A percentile compares a stretch with the other conserved stretches of the same genome.
Conservation (phyloP, 768 basidiomycete genomes). For the Kwoniella sp. region DNA sequence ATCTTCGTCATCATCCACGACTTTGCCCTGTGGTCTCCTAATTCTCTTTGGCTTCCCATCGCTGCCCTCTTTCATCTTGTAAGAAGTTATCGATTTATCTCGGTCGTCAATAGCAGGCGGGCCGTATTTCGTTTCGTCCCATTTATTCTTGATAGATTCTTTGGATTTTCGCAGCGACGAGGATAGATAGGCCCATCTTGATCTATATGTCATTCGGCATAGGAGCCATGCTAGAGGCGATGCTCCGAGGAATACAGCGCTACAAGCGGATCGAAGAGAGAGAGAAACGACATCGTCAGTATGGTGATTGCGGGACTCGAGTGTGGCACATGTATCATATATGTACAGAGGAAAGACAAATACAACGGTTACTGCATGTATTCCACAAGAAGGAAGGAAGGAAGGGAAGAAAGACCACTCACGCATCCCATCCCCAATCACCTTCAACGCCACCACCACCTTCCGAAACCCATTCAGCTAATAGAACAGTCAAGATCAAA, state of each 20-base stretch:
- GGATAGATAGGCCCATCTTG: conserved; percentile 4
- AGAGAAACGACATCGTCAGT: too few species aligned
- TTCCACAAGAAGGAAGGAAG: too few species aligned
- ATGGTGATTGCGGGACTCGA: too few species aligned
- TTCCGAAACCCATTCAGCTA: conserved; percentile 8
- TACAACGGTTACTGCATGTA: too few species aligned
- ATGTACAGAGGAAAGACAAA: too few species aligned
- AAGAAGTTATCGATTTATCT: neutral
- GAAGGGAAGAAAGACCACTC: too few species aligned
- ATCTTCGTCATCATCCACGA: neutral
- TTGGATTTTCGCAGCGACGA: neutral
- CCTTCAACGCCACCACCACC: conserved; percentile 11
- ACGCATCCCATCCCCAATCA: conserved; percentile 11
- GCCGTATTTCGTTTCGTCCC: neutral
- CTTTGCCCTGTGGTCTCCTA: neutral
- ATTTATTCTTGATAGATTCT: neutral
- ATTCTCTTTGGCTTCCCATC: neutral
- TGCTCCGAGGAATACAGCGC: conserved; percentile 10
- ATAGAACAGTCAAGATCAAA: neutral
- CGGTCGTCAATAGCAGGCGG: neutral
- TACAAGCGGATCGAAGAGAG: neutral
- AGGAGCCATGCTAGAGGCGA: conserved; percentile 19
- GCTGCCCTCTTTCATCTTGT: neutral
- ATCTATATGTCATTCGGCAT: conserved; percentile 16
- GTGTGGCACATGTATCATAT: too few species aligned